These are phyloP conservation scores for Globisporangium abappressorium DNA, from an alignment of 352 stramenopile species.

Conservation along the genomic window DNA sequence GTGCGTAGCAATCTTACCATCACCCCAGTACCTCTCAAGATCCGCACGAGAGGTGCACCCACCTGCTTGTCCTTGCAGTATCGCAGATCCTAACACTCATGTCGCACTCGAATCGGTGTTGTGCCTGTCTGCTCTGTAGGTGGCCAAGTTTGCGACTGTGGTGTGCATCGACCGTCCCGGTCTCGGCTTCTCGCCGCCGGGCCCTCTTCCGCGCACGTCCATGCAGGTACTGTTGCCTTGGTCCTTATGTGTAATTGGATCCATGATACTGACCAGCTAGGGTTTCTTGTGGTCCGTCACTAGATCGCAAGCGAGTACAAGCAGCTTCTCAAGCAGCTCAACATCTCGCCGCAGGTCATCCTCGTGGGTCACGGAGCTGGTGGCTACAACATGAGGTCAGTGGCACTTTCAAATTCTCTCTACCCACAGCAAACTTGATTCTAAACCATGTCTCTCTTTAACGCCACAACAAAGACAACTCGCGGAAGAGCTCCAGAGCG, in stretches of 20 bases:
- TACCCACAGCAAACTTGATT: no score
- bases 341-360: conserved; percentile 54
- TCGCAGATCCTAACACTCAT: neutral
- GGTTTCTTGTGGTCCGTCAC: neutral
- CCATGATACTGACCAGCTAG: no score
- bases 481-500: conserved; percentile 39
- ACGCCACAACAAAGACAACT: conserved; percentile 23
- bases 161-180: conserved; percentile 69
- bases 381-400: conserved; percentile 78
- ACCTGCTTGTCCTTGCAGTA: neutral
- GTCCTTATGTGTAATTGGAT: neutral
- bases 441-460: no score
- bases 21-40: neutral
- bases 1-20: conserved; percentile 13
- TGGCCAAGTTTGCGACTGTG: conserved; percentile 52
- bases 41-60: neutral
- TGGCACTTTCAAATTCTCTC: neutral
- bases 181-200: conserved; percentile 64
- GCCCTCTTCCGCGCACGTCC: conserved; percentile 44
- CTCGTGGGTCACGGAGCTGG: conserved; percentile 71
- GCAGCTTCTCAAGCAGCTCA: conserved; percentile 51
- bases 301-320: conserved; percentile 66
- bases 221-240: conserved; percentile 24
- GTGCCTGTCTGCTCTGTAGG: conserved; percentile 12
- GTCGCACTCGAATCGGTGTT: neutral